Base-by-base conservation (phyloP, 139 green algal genomes). In the Closterium sp. region DNA sequence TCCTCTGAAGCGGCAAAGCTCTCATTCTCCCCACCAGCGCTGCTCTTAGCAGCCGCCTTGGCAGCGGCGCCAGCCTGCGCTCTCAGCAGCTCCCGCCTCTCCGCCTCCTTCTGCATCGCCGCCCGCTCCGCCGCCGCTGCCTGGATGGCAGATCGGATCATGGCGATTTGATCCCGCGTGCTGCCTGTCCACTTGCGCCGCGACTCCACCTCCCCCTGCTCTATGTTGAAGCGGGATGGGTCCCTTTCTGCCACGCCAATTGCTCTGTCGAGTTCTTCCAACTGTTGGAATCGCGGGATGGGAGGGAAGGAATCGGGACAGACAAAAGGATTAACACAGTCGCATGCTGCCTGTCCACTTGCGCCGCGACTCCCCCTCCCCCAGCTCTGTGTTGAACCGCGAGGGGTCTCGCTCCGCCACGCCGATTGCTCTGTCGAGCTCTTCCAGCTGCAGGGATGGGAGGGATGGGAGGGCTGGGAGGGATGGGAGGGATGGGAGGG, bases 181-280 rank as follows among this genome's bases (percentile, higher is more conserved):
- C 12, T 23, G 33, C 25, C 32, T 9, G 34, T 95, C 94, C 94
- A 95, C 88, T 89, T 43, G 21, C 89, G 36, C 12, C 94, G 23
- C 10, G 9, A 30, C 12, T 88, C 90, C 10, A 95, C 86, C 92
- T 95, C 92, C 5, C 34, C 32, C 25, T 23, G 7, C 31, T 91
- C 76, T 10, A 95, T 38, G 30, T 87, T 89, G 87, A 96, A 96
- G 4, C 95, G 87, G n/a, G 21, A 30, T 1, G 88, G 91, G 43
- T 96, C 93, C 28, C 81, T 30, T 35, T 95, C 94, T 30, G 94
- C 93, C 36, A 95, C 89, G 6, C n/a, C 33, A 2, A 95, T 91
- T 25, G 95, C 94, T 32, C 91, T 92, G 76, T 95, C 95, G 33
- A 96, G 89, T 69, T 94, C 55, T 19, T 76, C 55, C 25, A 76